phyloP scores from a whole-genome alignment of 179 eudicot species.

The Dionaea muscipula region DNA sequence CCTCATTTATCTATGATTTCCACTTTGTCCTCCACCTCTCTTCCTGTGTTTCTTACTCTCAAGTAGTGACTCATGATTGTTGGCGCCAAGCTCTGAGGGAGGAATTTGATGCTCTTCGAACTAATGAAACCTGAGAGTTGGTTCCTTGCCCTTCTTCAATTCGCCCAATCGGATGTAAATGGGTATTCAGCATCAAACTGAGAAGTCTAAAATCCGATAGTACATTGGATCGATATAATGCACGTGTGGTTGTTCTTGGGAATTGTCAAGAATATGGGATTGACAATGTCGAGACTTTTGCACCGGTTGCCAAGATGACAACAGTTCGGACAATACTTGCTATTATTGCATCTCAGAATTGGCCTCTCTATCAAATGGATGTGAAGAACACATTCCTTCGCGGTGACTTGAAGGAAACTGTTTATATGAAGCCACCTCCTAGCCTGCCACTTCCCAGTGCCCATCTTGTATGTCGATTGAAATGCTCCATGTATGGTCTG shows the following conservation, averaged over 20 bases:
- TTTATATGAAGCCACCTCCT: background rate
- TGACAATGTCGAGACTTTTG: background rate
- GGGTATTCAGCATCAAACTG: background rate
- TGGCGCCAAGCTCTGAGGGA: no score
- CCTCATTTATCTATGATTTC: no score
- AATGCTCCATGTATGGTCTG: background rate
- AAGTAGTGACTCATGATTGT: no score
- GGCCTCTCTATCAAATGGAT: slow-evolving; percentile 1
- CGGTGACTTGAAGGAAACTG: background rate
- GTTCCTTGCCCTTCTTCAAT: slow-evolving; percentile 3
- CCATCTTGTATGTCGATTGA: background rate
- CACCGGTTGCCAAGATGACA: no score
- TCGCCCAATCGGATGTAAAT: background rate
- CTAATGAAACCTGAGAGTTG: background rate
- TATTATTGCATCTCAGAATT: background rate
- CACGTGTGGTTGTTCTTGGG: background rate
- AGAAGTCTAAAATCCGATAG: background rate
- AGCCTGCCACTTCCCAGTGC: background rate
- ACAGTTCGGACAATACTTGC: background rate
- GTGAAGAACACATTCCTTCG: background rate
- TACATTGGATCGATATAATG: background rate
- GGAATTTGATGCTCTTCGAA: background rate
- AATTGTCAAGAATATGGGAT: background rate
- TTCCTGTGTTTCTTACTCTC: no score
- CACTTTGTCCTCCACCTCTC: no score